Conservation (phyloP, 176 grass and related monocot genomes). For the Tuctoria greenei region DNA sequence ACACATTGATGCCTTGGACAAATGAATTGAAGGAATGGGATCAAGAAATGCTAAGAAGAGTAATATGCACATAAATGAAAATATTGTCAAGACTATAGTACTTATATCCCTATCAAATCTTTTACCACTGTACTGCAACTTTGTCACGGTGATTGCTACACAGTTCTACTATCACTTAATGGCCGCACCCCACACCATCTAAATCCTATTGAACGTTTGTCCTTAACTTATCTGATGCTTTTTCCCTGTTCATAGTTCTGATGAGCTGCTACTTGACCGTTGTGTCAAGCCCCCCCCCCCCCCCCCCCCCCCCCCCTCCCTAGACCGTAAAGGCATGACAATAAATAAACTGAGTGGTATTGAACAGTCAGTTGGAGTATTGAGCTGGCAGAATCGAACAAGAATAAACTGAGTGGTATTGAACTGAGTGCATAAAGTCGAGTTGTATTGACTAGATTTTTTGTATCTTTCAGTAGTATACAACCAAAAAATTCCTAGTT, state of each 20-base stretch:
- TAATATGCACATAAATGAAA: slow-evolving; percentile 11
- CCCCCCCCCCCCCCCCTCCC: too few relatives aligned
- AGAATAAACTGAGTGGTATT: slow-evolving; percentile 2
- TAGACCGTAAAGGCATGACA: too few relatives aligned
- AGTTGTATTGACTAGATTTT: background rate
- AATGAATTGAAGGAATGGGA: background rate
- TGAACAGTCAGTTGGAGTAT: background rate
- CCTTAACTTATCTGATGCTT: background rate
- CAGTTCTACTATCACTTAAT: background rate
- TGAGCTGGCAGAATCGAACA: background rate
- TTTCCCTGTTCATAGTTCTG: background rate
- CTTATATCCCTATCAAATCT: background rate
- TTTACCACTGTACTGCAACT: background rate
- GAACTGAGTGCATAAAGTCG: background rate
- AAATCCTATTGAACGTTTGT: background rate
- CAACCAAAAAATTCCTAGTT: background rate
- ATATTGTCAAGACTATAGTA: background rate
- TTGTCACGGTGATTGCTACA: background rate
- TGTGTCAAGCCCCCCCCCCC: background rate
- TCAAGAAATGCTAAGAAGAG: slow-evolving; percentile 10
- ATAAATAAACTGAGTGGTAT: slow-evolving; percentile 5
- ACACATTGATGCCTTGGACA: background rate
- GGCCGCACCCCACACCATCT: background rate
- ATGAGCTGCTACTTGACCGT: background rate
- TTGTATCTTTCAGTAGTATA: background rate